A percentile compares a stretch with the other conserved stretches of the same genome.
Evolutionary conservation across 106 monocot genomes (phyloP).

Genomic region (Platanthera guangdongensis): DNA sequence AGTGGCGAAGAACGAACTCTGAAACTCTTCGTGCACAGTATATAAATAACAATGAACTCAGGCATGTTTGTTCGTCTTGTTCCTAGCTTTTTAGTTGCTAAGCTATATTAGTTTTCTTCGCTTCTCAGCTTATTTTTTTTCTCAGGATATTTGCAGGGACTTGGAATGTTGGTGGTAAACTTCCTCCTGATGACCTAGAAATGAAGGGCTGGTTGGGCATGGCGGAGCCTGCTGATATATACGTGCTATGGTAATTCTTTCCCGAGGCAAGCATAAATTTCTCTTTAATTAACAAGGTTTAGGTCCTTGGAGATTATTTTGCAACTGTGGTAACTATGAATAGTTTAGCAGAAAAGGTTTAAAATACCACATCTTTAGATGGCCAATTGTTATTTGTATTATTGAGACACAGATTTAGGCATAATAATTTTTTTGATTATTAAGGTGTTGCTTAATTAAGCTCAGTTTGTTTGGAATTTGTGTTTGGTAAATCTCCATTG

Average conservation of each 20-base stretch:
- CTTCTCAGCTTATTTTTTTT: not conserved
- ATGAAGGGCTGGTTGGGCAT: slow-evolving; percentile 69
- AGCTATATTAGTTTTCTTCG: not conserved
- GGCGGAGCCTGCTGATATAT: slow-evolving; percentile 76
- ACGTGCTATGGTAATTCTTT: slow-evolving; percentile 57
- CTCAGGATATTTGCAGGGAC: slow-evolving; percentile 71
- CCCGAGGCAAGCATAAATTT: not conserved
- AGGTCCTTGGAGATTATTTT: not conserved
- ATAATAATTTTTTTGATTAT: not conserved
- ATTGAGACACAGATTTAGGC: not conserved
- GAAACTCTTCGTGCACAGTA: slow-evolving; percentile 91
- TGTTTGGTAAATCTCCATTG: too few relatives aligned
- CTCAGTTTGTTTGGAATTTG: too few relatives aligned
- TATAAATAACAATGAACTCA: slow-evolving; percentile 77
- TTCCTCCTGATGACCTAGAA: slow-evolving; percentile 63
- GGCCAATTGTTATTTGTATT: not conserved
- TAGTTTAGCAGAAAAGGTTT: not conserved
- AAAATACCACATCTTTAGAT: not conserved
- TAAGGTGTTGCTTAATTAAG: not conserved
- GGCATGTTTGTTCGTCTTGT: slow-evolving; percentile 21
- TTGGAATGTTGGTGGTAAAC: slow-evolving; percentile 88
- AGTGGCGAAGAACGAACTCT: slow-evolving; percentile 57
- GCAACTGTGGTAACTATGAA: not conserved
- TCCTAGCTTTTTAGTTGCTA: not conserved
- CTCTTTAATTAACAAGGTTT: not conserved